phyloP scores from a whole-genome alignment of 2,329 filamentous ascomycete genomes.

The Cryphonectria naterciae region DNA sequence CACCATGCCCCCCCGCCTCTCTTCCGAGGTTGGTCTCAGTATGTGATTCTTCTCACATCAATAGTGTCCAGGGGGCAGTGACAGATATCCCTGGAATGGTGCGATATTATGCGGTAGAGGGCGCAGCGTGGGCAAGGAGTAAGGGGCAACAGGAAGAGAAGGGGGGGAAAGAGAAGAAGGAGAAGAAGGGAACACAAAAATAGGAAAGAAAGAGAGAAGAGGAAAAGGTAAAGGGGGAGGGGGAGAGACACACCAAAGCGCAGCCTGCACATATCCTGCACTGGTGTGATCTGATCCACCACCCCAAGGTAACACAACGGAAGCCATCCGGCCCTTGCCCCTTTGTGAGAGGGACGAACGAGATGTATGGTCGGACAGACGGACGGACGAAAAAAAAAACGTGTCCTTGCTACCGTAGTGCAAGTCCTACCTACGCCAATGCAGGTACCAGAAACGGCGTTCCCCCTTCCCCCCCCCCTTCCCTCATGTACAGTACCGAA shows the following conservation, averaged over 20 bases:
- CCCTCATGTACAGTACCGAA: background rate
- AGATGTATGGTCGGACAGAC: too few relatives aligned
- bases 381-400: background rate
- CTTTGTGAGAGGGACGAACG: too few relatives aligned
- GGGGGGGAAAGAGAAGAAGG: background rate
- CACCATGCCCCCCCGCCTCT: background rate
- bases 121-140: background rate
- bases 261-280: background rate
- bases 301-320: background rate
- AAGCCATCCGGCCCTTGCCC: slow-evolving; percentile 1
- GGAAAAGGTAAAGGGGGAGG: too few relatives aligned
- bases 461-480: background rate
- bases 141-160: background rate
- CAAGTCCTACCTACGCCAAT: slow-evolving; percentile 8
- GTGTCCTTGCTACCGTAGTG: background rate
- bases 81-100: background rate
- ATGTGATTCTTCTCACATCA: slow-evolving; percentile 4
- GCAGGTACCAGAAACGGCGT: background rate
- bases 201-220: background rate
- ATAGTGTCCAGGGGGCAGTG: slow-evolving; percentile 3
- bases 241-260: background rate
- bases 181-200: background rate
- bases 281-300: background rate
- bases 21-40: background rate
- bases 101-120: background rate